Base-by-base conservation (phyloP, 2,329 filamentous ascomycete species). In the Drechmeria coniospora region DNA sequence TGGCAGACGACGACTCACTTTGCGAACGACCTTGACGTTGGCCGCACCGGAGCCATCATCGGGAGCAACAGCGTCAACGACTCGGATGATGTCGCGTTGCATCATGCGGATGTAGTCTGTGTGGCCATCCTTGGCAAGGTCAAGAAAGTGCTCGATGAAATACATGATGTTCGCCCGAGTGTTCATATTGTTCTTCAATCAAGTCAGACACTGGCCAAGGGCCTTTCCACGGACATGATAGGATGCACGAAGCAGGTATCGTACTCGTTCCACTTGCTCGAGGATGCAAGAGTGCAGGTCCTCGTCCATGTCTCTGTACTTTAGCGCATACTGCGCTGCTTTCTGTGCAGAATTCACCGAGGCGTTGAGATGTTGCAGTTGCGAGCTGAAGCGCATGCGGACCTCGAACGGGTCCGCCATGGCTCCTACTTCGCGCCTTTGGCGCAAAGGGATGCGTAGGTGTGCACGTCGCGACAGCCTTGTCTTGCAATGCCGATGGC, bases 81-180 rank as follows among this genome's bases (percentile, higher is more conserved):
- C 79, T 8, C 80, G 68, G 19, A 92, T 65, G 22, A 98, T 92
- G 49, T 98, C 90, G 25, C 86, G 68, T 54, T 93, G 81, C 57
- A 98, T 81, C 83, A 95, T 94, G 28, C 79, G 73, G 16, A 94
- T 74, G 47, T 93, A 98, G 36, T 82, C 76, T 29, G 68, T 57
- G 41, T 90, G 75, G 36, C 74, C 70, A 39, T 83, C 80, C 36
- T 72, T 67, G 14, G 83, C 80, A 56, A 83, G 66, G 48, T 95
- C 87, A 48, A 92, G 80, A 40, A 98, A 81, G 41, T 87, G 79
- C 47, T 95, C 87, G 46, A 98, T 79, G 54, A 98, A 98, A 56
- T 92, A 98, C 79, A 98, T 92, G 51, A 98, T 95, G 50, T 98
- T 98, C 33, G 90, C 92, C 34, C 87, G 70, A 28, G 78, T 92